A percentile compares a stretch with the other conserved stretches of the same genome.
Evolutionary conservation across 257 asterid species (phyloP).

Genomic region (Nicotiana noctiflora): DNA sequence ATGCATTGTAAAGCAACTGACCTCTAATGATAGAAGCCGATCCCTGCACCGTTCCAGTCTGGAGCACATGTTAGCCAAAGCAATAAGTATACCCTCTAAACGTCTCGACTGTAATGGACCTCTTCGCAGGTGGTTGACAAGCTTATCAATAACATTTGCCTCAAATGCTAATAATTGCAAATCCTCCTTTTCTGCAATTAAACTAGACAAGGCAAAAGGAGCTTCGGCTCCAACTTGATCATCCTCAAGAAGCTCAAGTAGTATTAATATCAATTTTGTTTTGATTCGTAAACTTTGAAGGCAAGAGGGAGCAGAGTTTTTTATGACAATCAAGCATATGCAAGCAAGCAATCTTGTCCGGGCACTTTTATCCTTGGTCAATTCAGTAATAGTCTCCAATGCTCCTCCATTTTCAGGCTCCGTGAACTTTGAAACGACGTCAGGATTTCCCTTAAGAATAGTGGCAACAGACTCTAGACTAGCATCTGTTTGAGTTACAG

Average conservation of each 20-base stretch:
- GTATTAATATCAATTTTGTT: slow-evolving; percentile 48
- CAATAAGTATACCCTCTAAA: slow-evolving; percentile 64
- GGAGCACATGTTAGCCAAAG: slow-evolving; percentile 75
- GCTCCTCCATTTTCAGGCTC: slow-evolving; percentile 71
- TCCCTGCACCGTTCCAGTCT: slow-evolving; percentile 82
- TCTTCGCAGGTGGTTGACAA: slow-evolving; percentile 46
- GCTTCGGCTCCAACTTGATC: slow-evolving; percentile 98
- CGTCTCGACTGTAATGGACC: slow-evolving; percentile 53
- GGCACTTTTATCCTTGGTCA: slow-evolving; percentile 68
- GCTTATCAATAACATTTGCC: slow-evolving; percentile 50
- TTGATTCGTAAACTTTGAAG: slow-evolving; percentile 56
- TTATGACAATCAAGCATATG: slow-evolving; percentile 60
- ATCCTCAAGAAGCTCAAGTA: slow-evolving; percentile 80
- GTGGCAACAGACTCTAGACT: slow-evolving; percentile 82
- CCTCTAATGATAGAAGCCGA: slow-evolving; percentile 61
- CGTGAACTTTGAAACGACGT: slow-evolving; percentile 54
- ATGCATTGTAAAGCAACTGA: slow-evolving; percentile 24
- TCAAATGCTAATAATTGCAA: slow-evolving; percentile 76
- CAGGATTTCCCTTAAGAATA: slow-evolving; percentile 58
- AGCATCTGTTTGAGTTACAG: slow-evolving; percentile 71
- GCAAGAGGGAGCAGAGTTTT: slow-evolving; percentile 46
- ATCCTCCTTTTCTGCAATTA: slow-evolving; percentile 71
- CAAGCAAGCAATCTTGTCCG: slow-evolving; percentile 86
- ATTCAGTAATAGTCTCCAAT: slow-evolving; percentile 47
- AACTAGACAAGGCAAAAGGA: slow-evolving; percentile 68